Conservation (phyloP, 495 filamentous ascomycete genomes). For the Sabuloglossum arenarium region DNA sequence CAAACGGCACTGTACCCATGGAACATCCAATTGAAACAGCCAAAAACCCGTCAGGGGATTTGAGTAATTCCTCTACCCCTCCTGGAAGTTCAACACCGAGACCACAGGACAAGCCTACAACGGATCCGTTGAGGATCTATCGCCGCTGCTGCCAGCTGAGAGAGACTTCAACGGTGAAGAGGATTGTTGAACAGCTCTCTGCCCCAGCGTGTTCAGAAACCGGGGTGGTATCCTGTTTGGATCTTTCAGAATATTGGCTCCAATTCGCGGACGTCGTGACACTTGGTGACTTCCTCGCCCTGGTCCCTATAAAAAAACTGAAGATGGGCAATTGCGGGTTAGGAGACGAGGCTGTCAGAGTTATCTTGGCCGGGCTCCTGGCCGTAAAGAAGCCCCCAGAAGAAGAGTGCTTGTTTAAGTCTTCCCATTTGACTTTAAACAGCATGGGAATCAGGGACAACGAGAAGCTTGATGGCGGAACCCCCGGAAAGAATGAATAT, state of each 20-base stretch:
- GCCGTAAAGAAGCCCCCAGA: slow-evolving; percentile 39
- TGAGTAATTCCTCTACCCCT: slow-evolving; percentile 1
- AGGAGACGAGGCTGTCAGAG: slow-evolving; percentile 64
- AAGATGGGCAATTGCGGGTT: slow-evolving; percentile 72
- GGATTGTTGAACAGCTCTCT: slow-evolving; percentile 71
- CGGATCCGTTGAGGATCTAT: slow-evolving; percentile 83
- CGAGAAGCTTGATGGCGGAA: not conserved
- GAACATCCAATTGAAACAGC: slow-evolving; percentile 36
- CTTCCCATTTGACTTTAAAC: slow-evolving; percentile 1
- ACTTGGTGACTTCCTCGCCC: slow-evolving; percentile 78
- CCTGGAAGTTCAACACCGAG: slow-evolving; percentile 20
- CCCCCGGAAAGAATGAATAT: slow-evolving; percentile 1
- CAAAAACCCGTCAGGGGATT: slow-evolving; percentile 11
- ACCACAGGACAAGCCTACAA: slow-evolving; percentile 54
- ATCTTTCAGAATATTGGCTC: slow-evolving; percentile 70
- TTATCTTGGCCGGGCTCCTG: slow-evolving; percentile 70
- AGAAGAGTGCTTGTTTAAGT: not conserved
- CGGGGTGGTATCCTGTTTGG: slow-evolving; percentile 57
- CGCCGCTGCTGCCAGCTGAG: slow-evolving; percentile 82
- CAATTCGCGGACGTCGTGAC: slow-evolving; percentile 64
- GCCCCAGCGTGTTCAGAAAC: slow-evolving; percentile 38
- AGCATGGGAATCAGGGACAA: not conserved
- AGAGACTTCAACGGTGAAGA: slow-evolving; percentile 75
- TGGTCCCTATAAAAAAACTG: slow-evolving; percentile 74
- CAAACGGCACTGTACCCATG: slow-evolving; percentile 52